Evolutionary conservation across 2,329 filamentous ascomycete genomes (phyloP).

Genomic region (Cytospora piceae): DNA sequence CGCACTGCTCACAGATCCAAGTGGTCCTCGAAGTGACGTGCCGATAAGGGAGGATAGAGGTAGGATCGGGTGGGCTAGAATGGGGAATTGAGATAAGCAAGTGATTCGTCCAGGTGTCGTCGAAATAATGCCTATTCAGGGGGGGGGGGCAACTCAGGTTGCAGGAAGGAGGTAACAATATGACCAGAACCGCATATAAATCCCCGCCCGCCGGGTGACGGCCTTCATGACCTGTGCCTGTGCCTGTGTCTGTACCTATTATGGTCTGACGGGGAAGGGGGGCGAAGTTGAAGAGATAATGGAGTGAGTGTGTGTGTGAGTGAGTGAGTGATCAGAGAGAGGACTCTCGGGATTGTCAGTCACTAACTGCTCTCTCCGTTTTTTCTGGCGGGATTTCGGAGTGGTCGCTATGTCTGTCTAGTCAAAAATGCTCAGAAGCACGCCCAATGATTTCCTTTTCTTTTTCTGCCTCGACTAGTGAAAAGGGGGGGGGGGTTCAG

Average conservation of each 20-base stretch:
- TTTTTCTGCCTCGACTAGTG: not conserved
- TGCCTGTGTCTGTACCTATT: not conserved
- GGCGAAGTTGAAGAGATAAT: not conserved
- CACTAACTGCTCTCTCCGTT: not conserved
- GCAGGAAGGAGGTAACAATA: not conserved
- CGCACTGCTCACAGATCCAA: conserved; percentile 1
- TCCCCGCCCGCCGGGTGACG: not conserved
- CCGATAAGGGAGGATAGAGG: not conserved
- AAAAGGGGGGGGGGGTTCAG: not conserved
- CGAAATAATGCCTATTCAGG: not conserved
- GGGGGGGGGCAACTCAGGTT: not conserved
- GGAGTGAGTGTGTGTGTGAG: not conserved
- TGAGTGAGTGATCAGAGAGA: not conserved
- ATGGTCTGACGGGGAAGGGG: not conserved
- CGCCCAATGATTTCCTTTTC: not conserved
- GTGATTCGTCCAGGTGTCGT: not conserved
- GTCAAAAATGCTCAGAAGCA: not conserved
- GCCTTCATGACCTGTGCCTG: conserved; percentile 5
- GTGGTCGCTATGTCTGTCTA: not conserved
- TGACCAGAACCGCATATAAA: not conserved
- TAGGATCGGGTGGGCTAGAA: not conserved
- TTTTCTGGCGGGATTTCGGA: not conserved
- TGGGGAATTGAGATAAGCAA: not conserved
- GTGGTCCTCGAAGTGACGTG: not conserved
- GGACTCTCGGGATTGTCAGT: not conserved